phyloP scores from a whole-genome alignment of 352 stramenopile species.

The Globisporangium rhizosaccharum region DNA sequence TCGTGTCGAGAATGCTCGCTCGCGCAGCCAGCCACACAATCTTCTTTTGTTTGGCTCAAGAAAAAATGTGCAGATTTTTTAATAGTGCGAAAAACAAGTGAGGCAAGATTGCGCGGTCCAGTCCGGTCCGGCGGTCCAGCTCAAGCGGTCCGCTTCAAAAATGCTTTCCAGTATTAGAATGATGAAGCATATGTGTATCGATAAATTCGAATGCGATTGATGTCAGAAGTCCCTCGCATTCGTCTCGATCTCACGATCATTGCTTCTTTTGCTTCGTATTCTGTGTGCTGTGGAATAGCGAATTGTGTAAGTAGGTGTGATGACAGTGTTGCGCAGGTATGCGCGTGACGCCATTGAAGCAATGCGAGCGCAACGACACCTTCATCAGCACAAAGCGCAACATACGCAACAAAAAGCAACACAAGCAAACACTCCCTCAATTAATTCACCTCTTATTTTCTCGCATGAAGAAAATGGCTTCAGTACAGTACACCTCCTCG shows the following conservation, averaged over 20 bases:
- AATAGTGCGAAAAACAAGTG: background rate
- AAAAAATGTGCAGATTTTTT: background rate
- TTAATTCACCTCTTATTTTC: background rate
- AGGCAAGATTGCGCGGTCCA: no score
- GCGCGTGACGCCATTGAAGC: no score
- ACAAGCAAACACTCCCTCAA: background rate
- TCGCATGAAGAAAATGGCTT: background rate
- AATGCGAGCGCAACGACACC: no score
- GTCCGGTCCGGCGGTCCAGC: no score
- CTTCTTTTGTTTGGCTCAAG: background rate
- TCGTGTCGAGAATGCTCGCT: conserved; percentile 17
- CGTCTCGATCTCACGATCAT: no score
- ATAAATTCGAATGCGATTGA: background rate
- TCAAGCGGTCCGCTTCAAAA: background rate
- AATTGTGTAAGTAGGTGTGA: no score
- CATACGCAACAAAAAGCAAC: no score
- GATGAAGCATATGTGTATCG: background rate
- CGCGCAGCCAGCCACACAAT: conserved; percentile 22
- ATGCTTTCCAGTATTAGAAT: background rate
- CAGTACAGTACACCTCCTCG: background rate
- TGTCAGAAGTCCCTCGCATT: no score
- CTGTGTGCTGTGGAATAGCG: no score
- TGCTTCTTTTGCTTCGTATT: no score
- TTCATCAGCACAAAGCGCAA: no score
- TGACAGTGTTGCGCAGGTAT: no score